Evolutionary conservation across 371 early-diverging fungal genomes (phyloP), one percentile per base, ranked within the genome.

Genomic region (Mortierella sp.): DNA sequence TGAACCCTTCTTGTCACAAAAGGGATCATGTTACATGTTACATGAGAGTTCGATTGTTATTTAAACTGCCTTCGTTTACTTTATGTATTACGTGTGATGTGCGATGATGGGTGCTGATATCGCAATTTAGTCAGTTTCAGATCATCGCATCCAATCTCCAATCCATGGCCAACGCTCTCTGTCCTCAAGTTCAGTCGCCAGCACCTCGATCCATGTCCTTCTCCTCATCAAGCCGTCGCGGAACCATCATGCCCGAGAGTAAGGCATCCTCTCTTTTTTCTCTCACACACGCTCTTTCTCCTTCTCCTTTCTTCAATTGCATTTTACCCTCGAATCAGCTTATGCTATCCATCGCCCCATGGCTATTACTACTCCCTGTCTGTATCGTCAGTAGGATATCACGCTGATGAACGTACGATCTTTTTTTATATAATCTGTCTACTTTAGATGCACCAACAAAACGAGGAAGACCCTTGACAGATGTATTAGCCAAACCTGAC

Each of bases 81-180:
- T 47, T 26, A 66, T 31, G 61, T 22, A 34, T 61, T 9, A 16
- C 34, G 31, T 31, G 8, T 61, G 19, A 37, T 13, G 34, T 37
- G 37, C 22, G 31, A 7, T 19, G 14, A 8, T n/a, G n/a, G n/a
- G n/a, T n/a, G 5, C 39, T 53, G 31, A 16, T 47, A 40, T 45
- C 71, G 37, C 24, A 41, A 22, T 48, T 11, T 77, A 91, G 91
- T 66, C 88, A 90, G 52, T 92, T 89, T 66, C 85, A 87, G 68
- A 87, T 88, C 48, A 89, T 91, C 79, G 90, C 91, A 1, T 77
- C 87, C 39, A 90, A 92, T 71, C 76, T 92, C 44, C 91, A 92
- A 68, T 88, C 88, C 43, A 86, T 85, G 74, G 92, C 92, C 11
- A 89, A 90, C n/a, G 74, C 80, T 4, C 77, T 90, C 13, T 89